phyloP scores from a whole-genome alignment of 768 basidiomycete genomes.

The Boletus sp. region DNA sequence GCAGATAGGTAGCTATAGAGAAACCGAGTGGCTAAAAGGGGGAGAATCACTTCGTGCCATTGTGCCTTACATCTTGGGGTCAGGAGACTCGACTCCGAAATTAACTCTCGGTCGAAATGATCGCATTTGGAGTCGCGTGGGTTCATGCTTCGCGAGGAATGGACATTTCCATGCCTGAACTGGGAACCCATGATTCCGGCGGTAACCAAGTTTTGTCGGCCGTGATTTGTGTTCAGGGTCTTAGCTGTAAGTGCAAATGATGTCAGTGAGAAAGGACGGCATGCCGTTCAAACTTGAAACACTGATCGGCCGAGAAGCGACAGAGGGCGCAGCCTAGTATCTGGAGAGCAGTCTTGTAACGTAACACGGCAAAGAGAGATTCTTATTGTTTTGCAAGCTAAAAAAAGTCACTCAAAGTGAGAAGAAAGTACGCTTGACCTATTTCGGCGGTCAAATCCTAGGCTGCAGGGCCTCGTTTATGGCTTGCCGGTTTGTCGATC shows the following conservation, averaged over 20 bases:
- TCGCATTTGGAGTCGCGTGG: background rate
- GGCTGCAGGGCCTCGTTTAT: no score
- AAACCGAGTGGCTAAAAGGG: background rate
- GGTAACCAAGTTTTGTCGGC: background rate
- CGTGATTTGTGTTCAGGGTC: background rate
- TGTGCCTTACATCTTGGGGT: background rate
- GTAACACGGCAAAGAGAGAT: no score
- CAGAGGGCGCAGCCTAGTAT: no score
- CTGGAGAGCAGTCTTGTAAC: no score
- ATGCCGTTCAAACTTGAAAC: background rate
- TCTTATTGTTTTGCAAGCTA: no score
- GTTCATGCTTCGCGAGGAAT: background rate
- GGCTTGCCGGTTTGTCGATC: no score
- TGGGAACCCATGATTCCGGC: background rate
- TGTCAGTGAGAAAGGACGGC: background rate
- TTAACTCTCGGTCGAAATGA: background rate
- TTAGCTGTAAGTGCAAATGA: background rate
- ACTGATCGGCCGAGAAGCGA: background rate
- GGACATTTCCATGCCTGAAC: background rate
- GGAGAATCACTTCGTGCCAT: background rate
- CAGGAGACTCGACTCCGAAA: no score
- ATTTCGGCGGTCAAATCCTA: no score
- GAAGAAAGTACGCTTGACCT: no score
- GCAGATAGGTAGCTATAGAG: background rate
- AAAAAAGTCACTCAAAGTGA: no score